Evolutionary conservation across 257 asterid genomes (phyloP).

Genomic region (Ajuga chamaepitys): DNA sequence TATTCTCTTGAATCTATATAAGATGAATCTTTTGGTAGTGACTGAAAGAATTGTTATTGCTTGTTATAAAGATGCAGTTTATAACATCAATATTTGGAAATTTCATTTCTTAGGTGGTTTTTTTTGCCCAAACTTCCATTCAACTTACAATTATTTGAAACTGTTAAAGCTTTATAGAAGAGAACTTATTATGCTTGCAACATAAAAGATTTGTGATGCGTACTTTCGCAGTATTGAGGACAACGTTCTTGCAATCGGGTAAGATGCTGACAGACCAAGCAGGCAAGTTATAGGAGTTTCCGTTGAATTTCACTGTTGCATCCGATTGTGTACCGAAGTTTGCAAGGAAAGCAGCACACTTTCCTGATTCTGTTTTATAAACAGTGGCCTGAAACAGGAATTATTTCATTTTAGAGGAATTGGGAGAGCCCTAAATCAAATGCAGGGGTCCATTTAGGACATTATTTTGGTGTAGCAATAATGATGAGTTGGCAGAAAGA

Average conservation of each 20-base stretch:
- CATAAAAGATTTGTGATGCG: slow-evolving; percentile 5
- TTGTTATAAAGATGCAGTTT: not conserved
- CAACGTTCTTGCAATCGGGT: slow-evolving; percentile 83
- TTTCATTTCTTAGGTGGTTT: not conserved
- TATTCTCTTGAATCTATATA: not conserved
- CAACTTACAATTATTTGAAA: not conserved
- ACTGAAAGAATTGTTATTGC: not conserved
- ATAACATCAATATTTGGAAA: not conserved
- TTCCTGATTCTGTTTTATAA: slow-evolving; percentile 59
- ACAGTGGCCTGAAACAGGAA: slow-evolving; percentile 52
- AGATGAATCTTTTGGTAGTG: not conserved
- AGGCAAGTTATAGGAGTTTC: slow-evolving; percentile 62
- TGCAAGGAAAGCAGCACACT: slow-evolving; percentile 77
- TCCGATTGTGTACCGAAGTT: slow-evolving; percentile 51
- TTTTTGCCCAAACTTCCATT: not conserved
- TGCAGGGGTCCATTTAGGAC: not conserved
- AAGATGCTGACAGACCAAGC: slow-evolving; percentile 95
- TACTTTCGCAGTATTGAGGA: slow-evolving; percentile 74
- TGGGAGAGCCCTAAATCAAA: not conserved
- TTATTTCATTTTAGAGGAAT: not conserved
- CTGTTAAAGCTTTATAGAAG: not conserved
- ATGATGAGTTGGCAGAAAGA: not conserved
- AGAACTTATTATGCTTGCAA: not conserved
- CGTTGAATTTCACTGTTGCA: slow-evolving; percentile 51
- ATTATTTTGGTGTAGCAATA: not conserved